A percentile compares a stretch with the other conserved stretches of the same genome.
phyloP scores from a whole-genome alignment of 768 basidiomycete species.

The Tricholoma bakamatsutake region DNA sequence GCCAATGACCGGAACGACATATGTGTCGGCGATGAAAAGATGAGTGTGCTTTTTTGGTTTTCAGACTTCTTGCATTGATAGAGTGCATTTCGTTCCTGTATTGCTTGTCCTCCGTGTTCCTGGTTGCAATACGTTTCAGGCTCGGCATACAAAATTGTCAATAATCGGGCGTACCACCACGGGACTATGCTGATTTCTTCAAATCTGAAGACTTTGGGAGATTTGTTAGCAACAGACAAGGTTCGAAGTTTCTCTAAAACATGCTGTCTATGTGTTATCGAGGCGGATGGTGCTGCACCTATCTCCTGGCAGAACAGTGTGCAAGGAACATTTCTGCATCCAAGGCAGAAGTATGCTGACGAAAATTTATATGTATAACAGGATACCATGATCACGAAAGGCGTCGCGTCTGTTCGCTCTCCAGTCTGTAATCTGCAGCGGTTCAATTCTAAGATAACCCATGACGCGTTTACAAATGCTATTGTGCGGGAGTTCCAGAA shows the following conservation, averaged over 20 bases:
- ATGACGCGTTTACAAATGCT: constrained; percentile 66
- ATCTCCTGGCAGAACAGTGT: background rate
- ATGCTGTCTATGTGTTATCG: background rate
- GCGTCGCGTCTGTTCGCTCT: constrained; percentile 87
- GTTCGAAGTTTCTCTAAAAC: constrained; percentile 29
- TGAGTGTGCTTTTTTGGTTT: constrained; percentile 40
- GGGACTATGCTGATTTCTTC: constrained; percentile 98
- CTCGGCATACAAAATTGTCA: constrained; percentile 94
- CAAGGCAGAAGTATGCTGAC: background rate
- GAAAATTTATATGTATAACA: constrained; percentile 24
- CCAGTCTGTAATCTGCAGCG: constrained; percentile 81
- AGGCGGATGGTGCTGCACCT: background rate
- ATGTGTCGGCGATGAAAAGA: constrained; percentile 82
- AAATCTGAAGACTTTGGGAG: constrained; percentile 61
- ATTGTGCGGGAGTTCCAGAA: constrained; percentile 62
- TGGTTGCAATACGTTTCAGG: constrained; percentile 72
- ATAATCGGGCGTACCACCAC: constrained; percentile 90
- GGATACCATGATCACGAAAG: constrained; percentile 78
- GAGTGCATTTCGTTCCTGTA: background rate
- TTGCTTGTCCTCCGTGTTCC: constrained; percentile 7
- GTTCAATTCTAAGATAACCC: constrained; percentile 44
- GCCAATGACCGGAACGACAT: constrained; percentile 93
- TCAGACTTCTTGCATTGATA: background rate
- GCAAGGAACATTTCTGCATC: background rate
- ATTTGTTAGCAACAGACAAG: constrained; percentile 61